phyloP scores from a whole-genome alignment of 2,329 filamentous ascomycete species.

The Neonectria neomacrospora region DNA sequence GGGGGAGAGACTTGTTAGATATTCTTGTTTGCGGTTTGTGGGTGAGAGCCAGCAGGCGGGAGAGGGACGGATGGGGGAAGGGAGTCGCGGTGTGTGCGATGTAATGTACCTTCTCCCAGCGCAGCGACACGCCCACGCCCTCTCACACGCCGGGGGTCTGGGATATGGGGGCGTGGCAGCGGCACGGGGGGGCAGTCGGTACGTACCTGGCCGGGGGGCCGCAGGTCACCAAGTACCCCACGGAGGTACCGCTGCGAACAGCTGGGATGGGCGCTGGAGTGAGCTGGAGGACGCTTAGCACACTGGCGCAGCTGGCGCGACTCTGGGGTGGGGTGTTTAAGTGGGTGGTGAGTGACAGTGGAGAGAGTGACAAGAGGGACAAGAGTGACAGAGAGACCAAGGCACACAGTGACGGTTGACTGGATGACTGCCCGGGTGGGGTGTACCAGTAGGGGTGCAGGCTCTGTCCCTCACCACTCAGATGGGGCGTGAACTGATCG shows the following conservation, averaged over 20 bases:
- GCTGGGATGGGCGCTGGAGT: slow-evolving; percentile 32
- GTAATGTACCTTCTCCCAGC: slow-evolving; percentile 36
- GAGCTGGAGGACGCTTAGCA: slow-evolving; percentile 22
- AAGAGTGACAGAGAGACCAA: slow-evolving; percentile 1
- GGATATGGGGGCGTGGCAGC: slow-evolving; percentile 27
- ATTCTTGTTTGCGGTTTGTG: slow-evolving; percentile 44
- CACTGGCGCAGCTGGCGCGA: slow-evolving; percentile 13
- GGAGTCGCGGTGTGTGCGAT: slow-evolving; percentile 44
- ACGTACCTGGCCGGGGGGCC: slow-evolving; percentile 29
- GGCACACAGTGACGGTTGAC: neutral
- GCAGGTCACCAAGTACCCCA: slow-evolving; percentile 40
- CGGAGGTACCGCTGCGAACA: slow-evolving; percentile 43
- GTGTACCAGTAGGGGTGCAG: neutral
- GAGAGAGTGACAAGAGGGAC: neutral
- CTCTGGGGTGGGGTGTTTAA: slow-evolving; percentile 17
- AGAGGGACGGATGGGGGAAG: slow-evolving; percentile 44
- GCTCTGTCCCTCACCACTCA: neutral
- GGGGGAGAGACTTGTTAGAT: slow-evolving; percentile 44
- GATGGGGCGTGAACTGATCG: slow-evolving; percentile 1
- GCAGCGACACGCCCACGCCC: slow-evolving; percentile 31
- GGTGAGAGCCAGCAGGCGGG: slow-evolving; percentile 32
- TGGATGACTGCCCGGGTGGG: neutral
- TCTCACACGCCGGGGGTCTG: slow-evolving; percentile 14
- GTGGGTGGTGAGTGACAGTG: slow-evolving; percentile 15
- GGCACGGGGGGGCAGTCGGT: slow-evolving; percentile 31